phyloP scores from a whole-genome alignment of 192 early-diverging fungal species.

The Coemansia sp. region DNA sequence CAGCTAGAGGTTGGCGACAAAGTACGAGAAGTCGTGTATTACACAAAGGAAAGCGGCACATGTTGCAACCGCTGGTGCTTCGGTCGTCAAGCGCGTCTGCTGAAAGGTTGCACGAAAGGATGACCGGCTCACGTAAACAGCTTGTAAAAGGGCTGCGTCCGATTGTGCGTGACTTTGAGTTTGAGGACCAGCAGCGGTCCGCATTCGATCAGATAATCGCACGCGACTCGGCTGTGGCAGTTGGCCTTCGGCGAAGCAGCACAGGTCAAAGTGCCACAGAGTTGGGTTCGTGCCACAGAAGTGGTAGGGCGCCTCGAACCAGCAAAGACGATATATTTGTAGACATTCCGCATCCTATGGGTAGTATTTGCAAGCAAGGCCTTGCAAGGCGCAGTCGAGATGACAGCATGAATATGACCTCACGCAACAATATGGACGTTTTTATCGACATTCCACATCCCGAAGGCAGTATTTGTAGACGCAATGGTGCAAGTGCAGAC shows the following conservation, averaged over 20 bases:
- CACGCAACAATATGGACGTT: neutral
- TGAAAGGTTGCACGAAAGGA: neutral
- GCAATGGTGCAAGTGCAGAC: neutral
- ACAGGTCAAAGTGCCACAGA: neutral
- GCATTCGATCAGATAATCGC: neutral
- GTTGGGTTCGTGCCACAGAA: neutral
- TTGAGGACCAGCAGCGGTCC: neutral
- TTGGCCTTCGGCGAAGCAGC: neutral
- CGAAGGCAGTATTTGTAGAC: slow-evolving; percentile 1
- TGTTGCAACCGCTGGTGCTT: slow-evolving; percentile 7
- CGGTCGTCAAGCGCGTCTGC: neutral
- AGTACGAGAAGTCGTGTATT: neutral
- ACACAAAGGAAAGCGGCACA: neutral
- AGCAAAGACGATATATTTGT: slow-evolving; percentile 8
- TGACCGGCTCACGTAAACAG: neutral
- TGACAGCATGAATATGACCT: neutral
- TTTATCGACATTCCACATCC: neutral
- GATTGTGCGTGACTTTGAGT: neutral
- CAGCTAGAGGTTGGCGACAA: neutral
- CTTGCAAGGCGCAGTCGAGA: neutral
- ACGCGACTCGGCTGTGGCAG: neutral
- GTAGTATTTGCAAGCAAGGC: neutral
- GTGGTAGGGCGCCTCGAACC: neutral
- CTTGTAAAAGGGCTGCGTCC: neutral
- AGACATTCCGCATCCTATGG: slow-evolving; percentile 13